Percentiles rank a stretch among this genome's conserved stretches.
phyloP scores from a whole-genome alignment of 768 basidiomycete genomes.

The Panellus pusillus region DNA sequence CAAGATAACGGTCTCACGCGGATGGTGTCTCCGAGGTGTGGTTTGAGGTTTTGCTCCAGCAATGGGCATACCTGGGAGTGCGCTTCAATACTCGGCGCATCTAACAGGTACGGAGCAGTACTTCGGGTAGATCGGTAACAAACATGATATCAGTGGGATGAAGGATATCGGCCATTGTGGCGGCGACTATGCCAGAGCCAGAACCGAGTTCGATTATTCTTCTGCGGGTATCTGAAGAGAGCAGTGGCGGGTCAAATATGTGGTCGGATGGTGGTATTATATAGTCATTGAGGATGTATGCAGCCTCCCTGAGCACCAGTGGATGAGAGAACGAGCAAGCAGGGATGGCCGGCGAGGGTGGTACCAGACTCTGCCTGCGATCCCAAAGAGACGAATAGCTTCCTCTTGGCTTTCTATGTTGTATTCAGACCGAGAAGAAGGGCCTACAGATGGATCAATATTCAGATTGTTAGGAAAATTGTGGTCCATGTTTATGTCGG shows the following conservation, averaged over 20 bases:
- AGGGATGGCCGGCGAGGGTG: conserved; percentile 22
- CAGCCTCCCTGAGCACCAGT: conserved; percentile 62
- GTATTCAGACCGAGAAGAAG: background rate
- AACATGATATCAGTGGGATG: conserved; percentile 47
- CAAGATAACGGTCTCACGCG: conserved; percentile 65
- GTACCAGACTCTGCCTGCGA: conserved; percentile 85
- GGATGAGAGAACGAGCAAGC: background rate
- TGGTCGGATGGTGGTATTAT: conserved; percentile 36
- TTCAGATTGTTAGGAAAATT: conserved; percentile 43
- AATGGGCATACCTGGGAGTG: conserved; percentile 45
- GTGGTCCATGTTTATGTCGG: conserved; percentile 19
- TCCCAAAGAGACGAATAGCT: conserved; percentile 73
- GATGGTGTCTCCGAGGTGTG: conserved; percentile 26
- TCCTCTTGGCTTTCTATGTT: conserved; percentile 40
- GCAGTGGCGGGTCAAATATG: conserved; percentile 59
- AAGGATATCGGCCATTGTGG: conserved; percentile 34
- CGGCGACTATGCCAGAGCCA: conserved; percentile 67
- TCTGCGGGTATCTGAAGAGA: conserved; percentile 14
- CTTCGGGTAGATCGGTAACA: conserved; percentile 79
- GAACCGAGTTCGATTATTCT: conserved; percentile 77
- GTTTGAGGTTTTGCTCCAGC: conserved; percentile 39
- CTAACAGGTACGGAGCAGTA: conserved; percentile 28
- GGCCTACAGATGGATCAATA: conserved; percentile 29
- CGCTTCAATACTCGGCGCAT: background rate
- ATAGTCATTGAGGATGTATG: conserved; percentile 60